These are phyloP conservation scores for Exophiala viscosa DNA, from an alignment of 2,329 filamentous ascomycete genomes.

Conservation along the genomic window DNA sequence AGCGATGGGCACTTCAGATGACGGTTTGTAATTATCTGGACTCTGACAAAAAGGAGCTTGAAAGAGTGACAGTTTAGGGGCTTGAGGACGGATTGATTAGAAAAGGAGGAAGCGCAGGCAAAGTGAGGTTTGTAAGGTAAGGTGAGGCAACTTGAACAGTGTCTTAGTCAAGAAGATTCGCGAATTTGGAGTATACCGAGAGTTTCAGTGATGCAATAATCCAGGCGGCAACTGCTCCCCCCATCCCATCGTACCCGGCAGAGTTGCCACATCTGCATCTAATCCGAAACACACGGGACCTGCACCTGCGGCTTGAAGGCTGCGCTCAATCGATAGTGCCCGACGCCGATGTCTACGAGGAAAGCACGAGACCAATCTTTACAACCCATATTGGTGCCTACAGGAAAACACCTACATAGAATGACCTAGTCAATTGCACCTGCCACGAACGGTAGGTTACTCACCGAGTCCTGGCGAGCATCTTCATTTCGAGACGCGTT, in stretches of 20 bases:
- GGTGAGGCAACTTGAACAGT: background rate
- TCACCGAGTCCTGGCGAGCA: background rate
- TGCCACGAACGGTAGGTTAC: background rate
- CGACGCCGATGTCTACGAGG: too few species aligned
- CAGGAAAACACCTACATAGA: too few species aligned
- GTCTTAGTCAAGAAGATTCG: constrained; percentile 26
- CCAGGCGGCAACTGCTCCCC: background rate
- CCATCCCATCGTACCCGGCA: too few species aligned
- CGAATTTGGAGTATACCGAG: constrained; percentile 11
- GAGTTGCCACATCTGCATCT: too few species aligned
- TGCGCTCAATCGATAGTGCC: too few species aligned
- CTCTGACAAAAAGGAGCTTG: constrained; percentile 7
- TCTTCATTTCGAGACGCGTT: background rate
- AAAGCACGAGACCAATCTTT: too few species aligned
- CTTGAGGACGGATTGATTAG: constrained; percentile 13
- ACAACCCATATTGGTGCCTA: too few species aligned
- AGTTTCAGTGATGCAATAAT: background rate
- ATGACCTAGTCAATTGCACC: too few species aligned
- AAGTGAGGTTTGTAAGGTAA: constrained; percentile 8
- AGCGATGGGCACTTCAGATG: constrained; percentile 19
- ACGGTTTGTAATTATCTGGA: constrained; percentile 5
- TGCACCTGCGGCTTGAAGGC: too few species aligned
- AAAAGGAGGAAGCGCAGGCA: constrained; percentile 17
- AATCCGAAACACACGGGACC: too few species aligned
- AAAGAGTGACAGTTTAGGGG: constrained; percentile 10